Evolutionary conservation across 495 filamentous ascomycete genomes (phyloP).

Genomic region (Penicillium angulare): DNA sequence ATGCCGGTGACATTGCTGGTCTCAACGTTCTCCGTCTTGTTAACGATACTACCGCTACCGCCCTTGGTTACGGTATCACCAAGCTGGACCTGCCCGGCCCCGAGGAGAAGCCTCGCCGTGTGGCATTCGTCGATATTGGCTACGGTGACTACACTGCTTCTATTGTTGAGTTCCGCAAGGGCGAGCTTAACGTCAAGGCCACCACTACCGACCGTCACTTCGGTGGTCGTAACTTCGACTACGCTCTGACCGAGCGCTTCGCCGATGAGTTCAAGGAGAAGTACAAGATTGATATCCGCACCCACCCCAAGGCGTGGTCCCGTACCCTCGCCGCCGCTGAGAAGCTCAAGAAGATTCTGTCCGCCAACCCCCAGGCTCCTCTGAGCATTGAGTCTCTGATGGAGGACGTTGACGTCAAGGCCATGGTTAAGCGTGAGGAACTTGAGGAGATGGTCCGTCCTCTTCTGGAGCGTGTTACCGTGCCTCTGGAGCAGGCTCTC

Average conservation of each 20-base stretch:
- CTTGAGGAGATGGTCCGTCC: slow-evolving; percentile 88
- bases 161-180: slow-evolving; percentile 96
- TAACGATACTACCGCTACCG: slow-evolving; percentile 97
- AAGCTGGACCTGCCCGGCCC: slow-evolving; percentile 84
- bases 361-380: slow-evolving; percentile 91
- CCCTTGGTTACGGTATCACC: slow-evolving; percentile 96
- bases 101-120: slow-evolving; percentile 91
- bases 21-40: slow-evolving; percentile 90
- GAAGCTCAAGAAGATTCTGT: slow-evolving; percentile 98
- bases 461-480: slow-evolving; percentile 69
- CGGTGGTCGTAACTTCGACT: slow-evolving; percentile 96
- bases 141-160: slow-evolving; percentile 94
- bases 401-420: slow-evolving; percentile 91
- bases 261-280: slow-evolving; percentile 91
- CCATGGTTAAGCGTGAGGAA: slow-evolving; percentile 90
- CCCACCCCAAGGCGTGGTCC: slow-evolving; percentile 82
- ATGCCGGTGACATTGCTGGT: slow-evolving; percentile 92
- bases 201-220: slow-evolving; percentile 96
- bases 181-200: slow-evolving; percentile 88
- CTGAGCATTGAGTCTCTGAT: slow-evolving; percentile 97
- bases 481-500: slow-evolving; percentile 84
- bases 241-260: slow-evolving; percentile 90
- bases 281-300: slow-evolving; percentile 86
- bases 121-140: slow-evolving; percentile 93
- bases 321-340: slow-evolving; percentile 86